Base-by-base conservation (phyloP, 108 stramenopile genomes). In the Fragilaria crotonensis region DNA sequence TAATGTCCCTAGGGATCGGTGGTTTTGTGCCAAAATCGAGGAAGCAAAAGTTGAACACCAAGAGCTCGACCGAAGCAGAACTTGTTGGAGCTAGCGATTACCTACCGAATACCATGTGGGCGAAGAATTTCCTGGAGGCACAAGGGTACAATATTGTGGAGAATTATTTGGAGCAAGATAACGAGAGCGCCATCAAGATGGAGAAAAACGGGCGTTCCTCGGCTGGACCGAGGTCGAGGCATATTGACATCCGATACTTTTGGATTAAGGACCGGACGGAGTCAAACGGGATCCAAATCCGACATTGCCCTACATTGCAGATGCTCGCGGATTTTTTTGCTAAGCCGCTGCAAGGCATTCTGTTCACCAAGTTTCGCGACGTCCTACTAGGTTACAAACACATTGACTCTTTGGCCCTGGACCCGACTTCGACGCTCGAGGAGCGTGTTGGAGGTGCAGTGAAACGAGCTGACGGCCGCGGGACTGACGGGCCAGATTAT, bases 321-420 rank as follows among this genome's bases (percentile, higher is more conserved):
- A 63, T 69, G 68, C 61, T 69, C 4, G 68, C 61, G 23, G 68
- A 69, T 56, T 63, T 62, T n/a, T 36, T 62, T 33, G 62, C 68
- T 0, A 69, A 69, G 48, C 66, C 66, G 18, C 23, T 67, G 4
- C 59, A 67, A 27, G 66, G 66, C 19, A 18, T 45, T 2, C 4
- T 27, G 28, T 67, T 67, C n/a, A 41, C 36, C 7, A 41, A 41
- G 14, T 41, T 11, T 14, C 7, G 36, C 11, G 36, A 41, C 14
- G 36, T n/a, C n/a, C n/a, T n/a, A n/a, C n/a, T n/a, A n/a, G n/a
- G n/a, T n/a, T n/a, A n/a, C n/a, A n/a, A n/a, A n/a, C n/a, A n/a
- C n/a, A n/a, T n/a, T n/a, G n/a, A n/a, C n/a, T n/a, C n/a, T n/a
- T n/a, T n/a, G n/a, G n/a, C n/a, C n/a, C n/a, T n/a, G n/a, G n/a